A percentile compares a stretch with the other conserved stretches of the same genome.
Evolutionary conservation across 345 rosid species (phyloP).

Genomic region (Limnanthes douglasii): DNA sequence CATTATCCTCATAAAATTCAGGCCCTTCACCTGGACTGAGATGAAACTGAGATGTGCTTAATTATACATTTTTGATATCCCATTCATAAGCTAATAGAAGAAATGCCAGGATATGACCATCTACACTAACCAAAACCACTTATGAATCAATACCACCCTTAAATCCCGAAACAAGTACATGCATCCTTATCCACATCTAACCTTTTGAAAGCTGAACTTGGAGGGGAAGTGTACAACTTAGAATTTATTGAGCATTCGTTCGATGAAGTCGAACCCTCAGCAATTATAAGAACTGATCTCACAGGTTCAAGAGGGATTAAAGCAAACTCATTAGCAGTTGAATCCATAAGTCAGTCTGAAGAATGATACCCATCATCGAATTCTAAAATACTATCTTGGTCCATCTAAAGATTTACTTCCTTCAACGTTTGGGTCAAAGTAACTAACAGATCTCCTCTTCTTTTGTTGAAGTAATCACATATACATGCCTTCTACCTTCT

Average conservation of each 20-base stretch:
- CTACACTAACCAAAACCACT: constrained; percentile 74
- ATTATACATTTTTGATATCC: constrained; percentile 35
- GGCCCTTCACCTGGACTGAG: constrained; percentile 62
- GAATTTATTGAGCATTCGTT: constrained; percentile 48
- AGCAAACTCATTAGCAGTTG: constrained; percentile 59
- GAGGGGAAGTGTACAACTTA: constrained; percentile 21
- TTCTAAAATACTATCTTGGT: constrained; percentile 82
- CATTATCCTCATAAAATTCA: constrained; percentile 44
- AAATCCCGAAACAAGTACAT: constrained; percentile 18
- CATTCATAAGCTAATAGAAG: constrained; percentile 55
- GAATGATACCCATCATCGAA: constrained; percentile 24
- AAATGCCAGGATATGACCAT: constrained; percentile 69
- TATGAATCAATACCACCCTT: no score
- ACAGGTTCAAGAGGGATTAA: constrained; percentile 56
- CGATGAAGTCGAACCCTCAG: constrained; percentile 67
- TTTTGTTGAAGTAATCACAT: constrained; percentile 60
- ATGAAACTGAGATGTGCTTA: constrained; percentile 63
- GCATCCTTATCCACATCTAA: constrained; percentile 22
- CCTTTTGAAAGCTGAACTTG: constrained; percentile 24
- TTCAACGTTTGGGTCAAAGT: constrained; percentile 37
- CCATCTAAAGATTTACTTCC: constrained; percentile 53
- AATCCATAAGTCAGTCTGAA: constrained; percentile 33
- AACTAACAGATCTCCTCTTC: constrained; percentile 22
- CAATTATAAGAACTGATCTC: constrained; percentile 44
- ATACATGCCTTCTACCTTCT: constrained; percentile 60